These are phyloP conservation scores for Amniculicola lignicola DNA, from an alignment of 495 filamentous ascomycete species.

Conservation along the genomic window DNA sequence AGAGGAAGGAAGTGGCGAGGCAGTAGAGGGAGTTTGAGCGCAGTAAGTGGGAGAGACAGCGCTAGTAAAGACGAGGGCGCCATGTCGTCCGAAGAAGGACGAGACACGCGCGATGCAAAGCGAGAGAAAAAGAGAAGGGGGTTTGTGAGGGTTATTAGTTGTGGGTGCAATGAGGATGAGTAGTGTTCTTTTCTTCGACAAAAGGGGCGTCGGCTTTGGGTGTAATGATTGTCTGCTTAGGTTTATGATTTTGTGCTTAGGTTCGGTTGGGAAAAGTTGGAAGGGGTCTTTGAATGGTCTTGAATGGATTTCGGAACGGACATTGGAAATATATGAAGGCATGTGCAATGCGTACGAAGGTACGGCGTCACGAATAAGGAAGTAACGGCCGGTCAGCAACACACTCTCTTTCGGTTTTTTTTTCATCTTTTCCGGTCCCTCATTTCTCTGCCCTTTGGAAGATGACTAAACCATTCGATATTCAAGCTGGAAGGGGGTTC, in stretches of 20 bases:
- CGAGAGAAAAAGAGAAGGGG: conserved; percentile 7
- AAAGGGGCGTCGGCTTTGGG: not conserved
- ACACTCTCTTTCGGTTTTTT: too few relatives aligned
- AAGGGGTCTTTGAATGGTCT: too few relatives aligned
- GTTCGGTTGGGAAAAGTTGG: too few relatives aligned
- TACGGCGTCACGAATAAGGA: too few relatives aligned
- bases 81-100: not conserved
- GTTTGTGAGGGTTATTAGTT: conserved; percentile 28
- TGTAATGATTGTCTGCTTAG: not conserved
- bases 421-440: too few relatives aligned
- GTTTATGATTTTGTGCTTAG: not conserved
- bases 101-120: not conserved
- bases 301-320: too few relatives aligned
- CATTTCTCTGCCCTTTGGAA: too few relatives aligned
- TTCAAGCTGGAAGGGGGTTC: too few relatives aligned
- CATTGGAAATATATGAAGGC: too few relatives aligned
- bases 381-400: too few relatives aligned
- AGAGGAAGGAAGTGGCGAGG: conserved; percentile 19
- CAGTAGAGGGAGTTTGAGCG: conserved; percentile 18
- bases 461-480: too few relatives aligned
- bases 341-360: too few relatives aligned
- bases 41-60: not conserved
- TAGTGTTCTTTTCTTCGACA: not conserved
- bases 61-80: not conserved
- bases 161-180: conserved; percentile 16